These are phyloP conservation scores for Ceratobasidium sp. DNA, from an alignment of 1,284 basidiomycete species.

Conservation along the genomic window DNA sequence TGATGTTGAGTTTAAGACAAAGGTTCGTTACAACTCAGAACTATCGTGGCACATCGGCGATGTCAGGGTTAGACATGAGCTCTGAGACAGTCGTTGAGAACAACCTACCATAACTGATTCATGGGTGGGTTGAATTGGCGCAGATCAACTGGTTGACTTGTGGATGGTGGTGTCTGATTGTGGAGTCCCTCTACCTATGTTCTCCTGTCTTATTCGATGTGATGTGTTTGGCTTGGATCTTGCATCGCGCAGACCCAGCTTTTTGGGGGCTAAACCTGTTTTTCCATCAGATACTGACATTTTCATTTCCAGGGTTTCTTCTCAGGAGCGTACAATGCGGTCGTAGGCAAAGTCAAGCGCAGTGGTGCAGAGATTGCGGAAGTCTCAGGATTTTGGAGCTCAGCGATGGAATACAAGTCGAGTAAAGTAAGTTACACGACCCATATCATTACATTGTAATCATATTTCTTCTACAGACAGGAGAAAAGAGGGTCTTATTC, in stretches of 20 bases:
- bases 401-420: slow-evolving; percentile 86
- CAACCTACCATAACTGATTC: no score
- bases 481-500: slow-evolving; percentile 80
- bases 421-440: slow-evolving; percentile 58
- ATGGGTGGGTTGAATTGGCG: no score
- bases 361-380: slow-evolving; percentile 81
- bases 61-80: no score
- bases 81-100: no score
- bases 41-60: no score
- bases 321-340: slow-evolving; percentile 93
- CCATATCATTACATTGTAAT: not conserved
- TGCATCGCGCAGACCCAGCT: no score
- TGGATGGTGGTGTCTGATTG: no score
- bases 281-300: not conserved
- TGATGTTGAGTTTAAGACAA: slow-evolving; percentile 98
- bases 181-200: no score
- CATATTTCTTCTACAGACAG: slow-evolving; percentile 55
- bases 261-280: no score
- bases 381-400: slow-evolving; percentile 90
- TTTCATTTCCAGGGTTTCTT: slow-evolving; percentile 80
- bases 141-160: no score
- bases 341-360: slow-evolving; percentile 80
- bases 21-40: slow-evolving; percentile 58
- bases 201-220: no score
- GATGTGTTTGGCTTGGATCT: no score